Evolutionary conservation across 2,329 filamentous ascomycete species (phyloP).

Genomic region (Trichoderma oligosporum): DNA sequence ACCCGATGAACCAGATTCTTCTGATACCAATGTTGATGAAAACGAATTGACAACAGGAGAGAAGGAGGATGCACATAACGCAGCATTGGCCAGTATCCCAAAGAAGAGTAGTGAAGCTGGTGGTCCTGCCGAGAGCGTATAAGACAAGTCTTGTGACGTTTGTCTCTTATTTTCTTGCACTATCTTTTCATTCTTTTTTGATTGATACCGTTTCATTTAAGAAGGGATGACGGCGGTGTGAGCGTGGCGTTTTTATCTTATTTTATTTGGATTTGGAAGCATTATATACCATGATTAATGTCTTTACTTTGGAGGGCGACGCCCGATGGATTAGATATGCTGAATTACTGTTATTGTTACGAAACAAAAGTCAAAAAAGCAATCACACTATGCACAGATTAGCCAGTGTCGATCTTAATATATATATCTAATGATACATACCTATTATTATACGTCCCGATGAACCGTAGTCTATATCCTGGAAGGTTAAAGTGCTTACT

Average conservation of each 20-base stretch:
- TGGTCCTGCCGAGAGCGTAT: conserved; percentile 23
- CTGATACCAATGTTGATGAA: conserved; percentile 23
- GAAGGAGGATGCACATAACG: conserved; percentile 33
- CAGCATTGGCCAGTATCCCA: conserved; percentile 35
- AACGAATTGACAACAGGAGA: conserved; percentile 26
- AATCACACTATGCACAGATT: not conserved
- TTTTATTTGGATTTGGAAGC: conserved; percentile 6
- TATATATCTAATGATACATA: not conserved
- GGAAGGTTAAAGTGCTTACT: not conserved
- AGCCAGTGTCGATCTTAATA: not conserved
- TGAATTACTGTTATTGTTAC: not conserved
- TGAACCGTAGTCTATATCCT: too few relatives aligned
- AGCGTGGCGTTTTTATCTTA: conserved; percentile 16
- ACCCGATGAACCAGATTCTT: conserved; percentile 18
- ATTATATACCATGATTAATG: conserved; percentile 10
- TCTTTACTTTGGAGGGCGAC: not conserved
- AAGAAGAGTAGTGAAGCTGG: conserved; percentile 28
- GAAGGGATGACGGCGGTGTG: not conserved
- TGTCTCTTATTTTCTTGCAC: not conserved
- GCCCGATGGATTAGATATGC: not conserved
- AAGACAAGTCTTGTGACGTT: not conserved
- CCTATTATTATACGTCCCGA: too few relatives aligned
- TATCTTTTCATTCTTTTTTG: not conserved
- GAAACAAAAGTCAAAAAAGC: not conserved
- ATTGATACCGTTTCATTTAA: conserved; percentile 7